Evolutionary conservation across 306 rosid species (phyloP), one percentile per base, ranked within the genome.

Genomic region (Lablab purpureus): DNA sequence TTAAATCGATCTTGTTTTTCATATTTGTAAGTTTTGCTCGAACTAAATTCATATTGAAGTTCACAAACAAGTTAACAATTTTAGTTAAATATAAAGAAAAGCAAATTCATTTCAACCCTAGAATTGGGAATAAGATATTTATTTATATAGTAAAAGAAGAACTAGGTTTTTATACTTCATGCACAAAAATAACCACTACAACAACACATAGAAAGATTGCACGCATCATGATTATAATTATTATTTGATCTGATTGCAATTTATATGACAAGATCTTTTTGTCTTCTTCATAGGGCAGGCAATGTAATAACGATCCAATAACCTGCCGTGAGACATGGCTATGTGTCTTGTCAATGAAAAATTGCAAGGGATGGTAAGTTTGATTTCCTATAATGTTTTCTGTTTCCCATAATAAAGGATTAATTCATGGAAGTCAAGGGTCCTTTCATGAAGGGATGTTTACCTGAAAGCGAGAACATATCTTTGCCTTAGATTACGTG

Each of bases 401-500:
- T 71, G 18, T 30, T n/a, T 11, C 47, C 43, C n/a, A n/a, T 50
- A 50, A n/a, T 30, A 71, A 7, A 18, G 21, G 22, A 45, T 37
- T 52, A 40, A 54, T 67, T 70, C 66, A 47, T n/a, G 43, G 66
- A 65, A 63, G 72, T 55, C 54, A 77, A 60, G 80, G 10, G 52
- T 77, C 74, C 76, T 64, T 66, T 37, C 8, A 54, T 55, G 71
- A 76, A 34, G 65, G 43, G 47, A 52, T 87, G 78, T 55, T 71
- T 45, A 76, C 71, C 27, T 5, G 43, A 78, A 27, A 64, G 72
- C 66, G 73, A 14, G 65, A 70, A 17, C 46, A 40, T 51, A 84
- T 84, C 84, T 84, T 50, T 79, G 75, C 40, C 41, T 23, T 43
- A 75, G 71, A 82, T 84, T 80, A 1, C 51, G 90, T 76, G 86